Base-by-base conservation (phyloP, 202 grass and related monocot genomes). In the Eragrostis tef region DNA sequence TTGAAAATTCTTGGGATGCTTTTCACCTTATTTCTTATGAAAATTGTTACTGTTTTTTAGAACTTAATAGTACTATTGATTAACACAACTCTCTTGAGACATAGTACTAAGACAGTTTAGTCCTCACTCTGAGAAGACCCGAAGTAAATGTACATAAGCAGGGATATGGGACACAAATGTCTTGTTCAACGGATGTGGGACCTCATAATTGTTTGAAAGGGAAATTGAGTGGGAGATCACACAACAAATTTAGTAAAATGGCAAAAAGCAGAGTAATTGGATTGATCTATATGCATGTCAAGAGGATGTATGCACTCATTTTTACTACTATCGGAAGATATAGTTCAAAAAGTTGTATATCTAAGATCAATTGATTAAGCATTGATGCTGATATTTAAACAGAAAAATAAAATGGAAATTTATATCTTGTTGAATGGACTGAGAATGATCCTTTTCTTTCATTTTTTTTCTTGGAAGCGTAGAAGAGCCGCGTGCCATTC, bases 401-500 rank as follows among this genome's bases (percentile, higher is more conserved):
- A 81, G 22, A 41, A 22, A 84, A 70, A 80, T 7, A 45, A 65
- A 69, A 9, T 11, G 36, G n/a, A 49, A 13, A 69, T 79, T 59
- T 80, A 25, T 85, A 31, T 51, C 24, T 41, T 84, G 42, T 85
- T 47, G 29, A 79, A 57, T 81, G 58, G 59, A 72, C 67, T 81
- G 67, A 64, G 53, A 51, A 67, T 45, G 21, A 72, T 63, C 71
- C 46, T 61, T 85, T 66, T 83, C 7, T 36, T 84, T 56, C 54
- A 20, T 78, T 86, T 2, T 39, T 25, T 60, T 61, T 13, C 57
- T 26, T 7, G 6, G 26, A 25, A 5, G 11, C 58, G 0, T 60
- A 2, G 11, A 25, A 61, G 11, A 14, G 4, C 11, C 27, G 58
- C 0, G 5, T 24, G 24, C 5, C 57, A 25, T 24, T 11, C 22